phyloP scores from a whole-genome alignment of 139 green algal genomes.

The Tetradesmus obliquus region DNA sequence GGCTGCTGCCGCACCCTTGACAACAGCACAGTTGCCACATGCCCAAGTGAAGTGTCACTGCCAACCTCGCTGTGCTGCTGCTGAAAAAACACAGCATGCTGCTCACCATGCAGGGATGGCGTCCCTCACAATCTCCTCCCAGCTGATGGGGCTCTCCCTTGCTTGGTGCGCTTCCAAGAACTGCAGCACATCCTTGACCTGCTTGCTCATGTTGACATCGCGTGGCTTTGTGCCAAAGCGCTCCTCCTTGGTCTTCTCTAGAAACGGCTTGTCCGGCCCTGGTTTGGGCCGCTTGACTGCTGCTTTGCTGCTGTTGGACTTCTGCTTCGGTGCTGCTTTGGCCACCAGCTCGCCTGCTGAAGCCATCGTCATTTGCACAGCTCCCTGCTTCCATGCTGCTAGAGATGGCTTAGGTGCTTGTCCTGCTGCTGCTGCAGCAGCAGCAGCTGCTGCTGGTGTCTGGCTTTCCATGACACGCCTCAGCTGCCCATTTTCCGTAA shows the following conservation, averaged over 20 bases:
- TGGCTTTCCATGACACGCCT: background rate
- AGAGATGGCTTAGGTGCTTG: background rate
- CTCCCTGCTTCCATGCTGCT: slow-evolving; percentile 17
- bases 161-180: slow-evolving; percentile 28
- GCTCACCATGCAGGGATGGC: slow-evolving; percentile 27
- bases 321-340: slow-evolving; percentile 2
- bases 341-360: background rate
- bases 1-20: too few species aligned
- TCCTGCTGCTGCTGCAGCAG: slow-evolving; percentile 1
- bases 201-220: slow-evolving; percentile 22
- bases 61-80: background rate
- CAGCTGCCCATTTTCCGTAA: background rate
- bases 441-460: slow-evolving; percentile 9
- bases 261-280: background rate
- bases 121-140: slow-evolving; percentile 23
- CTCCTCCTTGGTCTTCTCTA: slow-evolving; percentile 21
- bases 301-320: background rate
- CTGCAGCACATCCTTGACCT: background rate
- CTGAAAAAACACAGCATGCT: background rate
- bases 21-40: background rate
- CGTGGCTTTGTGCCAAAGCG: background rate
- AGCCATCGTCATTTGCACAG: slow-evolving; percentile 20
- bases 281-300: slow-evolving; percentile 8
- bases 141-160: slow-evolving; percentile 8
- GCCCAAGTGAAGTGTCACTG: background rate